These are phyloP conservation scores for Populus euphratica DNA, from an alignment of 345 rosid genomes.

Conservation along the genomic window DNA sequence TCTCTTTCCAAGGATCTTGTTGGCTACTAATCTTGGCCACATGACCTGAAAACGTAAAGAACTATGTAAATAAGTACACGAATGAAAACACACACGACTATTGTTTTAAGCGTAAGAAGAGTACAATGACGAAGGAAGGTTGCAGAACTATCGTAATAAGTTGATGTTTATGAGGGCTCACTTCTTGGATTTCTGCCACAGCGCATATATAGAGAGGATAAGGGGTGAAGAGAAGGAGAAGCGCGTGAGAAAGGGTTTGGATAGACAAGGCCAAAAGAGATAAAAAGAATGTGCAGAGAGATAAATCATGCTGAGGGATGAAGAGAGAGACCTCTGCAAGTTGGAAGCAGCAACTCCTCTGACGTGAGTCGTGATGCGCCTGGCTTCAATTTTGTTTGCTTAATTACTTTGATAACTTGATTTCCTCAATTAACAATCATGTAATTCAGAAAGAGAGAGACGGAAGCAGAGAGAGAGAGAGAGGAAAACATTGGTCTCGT, in stretches of 20 bases:
- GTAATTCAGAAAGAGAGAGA: neutral
- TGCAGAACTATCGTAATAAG: neutral
- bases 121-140: neutral
- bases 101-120: neutral
- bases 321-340: constrained; percentile 52
- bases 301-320: constrained; percentile 28
- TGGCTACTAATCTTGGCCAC: constrained; percentile 79
- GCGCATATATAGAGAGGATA: neutral
- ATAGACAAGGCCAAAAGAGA: constrained; percentile 25
- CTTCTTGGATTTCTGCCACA: constrained; percentile 46
- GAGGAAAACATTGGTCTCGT: constrained; percentile 9
- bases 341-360: constrained; percentile 34
- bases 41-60: constrained; percentile 38
- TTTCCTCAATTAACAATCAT: neutral
- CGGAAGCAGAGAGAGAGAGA: neutral
- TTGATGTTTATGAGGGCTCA: constrained; percentile 12
- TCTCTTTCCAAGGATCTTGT: constrained; percentile 55
- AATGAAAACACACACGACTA: neutral
- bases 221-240: constrained; percentile 1
- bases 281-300: constrained; percentile 20
- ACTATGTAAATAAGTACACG: neutral
- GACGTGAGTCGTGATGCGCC: constrained; percentile 40
- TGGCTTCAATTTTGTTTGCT: neutral
- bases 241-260: neutral
- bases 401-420: neutral